Evolutionary conservation across 345 rosid genomes (phyloP), one percentile per base, ranked within the genome.

Genomic region (Populus davidiana): DNA sequence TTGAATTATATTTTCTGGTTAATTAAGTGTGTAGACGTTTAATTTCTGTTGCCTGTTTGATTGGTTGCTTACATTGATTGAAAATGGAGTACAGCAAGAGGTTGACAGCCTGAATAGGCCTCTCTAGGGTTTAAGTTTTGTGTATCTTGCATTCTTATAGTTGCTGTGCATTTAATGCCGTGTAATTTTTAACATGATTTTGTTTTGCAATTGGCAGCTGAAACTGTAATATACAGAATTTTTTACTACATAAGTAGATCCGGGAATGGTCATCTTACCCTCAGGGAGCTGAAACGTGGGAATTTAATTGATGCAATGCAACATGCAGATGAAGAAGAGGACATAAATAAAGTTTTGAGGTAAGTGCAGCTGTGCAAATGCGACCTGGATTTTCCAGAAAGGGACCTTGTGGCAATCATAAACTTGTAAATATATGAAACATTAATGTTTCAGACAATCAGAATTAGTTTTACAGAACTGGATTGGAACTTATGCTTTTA

Each of bases 241-340:
- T 96, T 89, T 85, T 96, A 91, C 92, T 90, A 90, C 88, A 85
- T 93, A 80, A 96, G 92, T 89, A 89, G 97, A 87, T 75, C 92
- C 36, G 95, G 94, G 73, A 90, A 90, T 91, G 98, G 99, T 50
- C 94, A 83, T 81, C 89, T 93, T 71, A 88, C 94, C 70, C 86
- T 96, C 74, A 90, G 91, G 88, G 99, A 96, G 89, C 88, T 96
- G 76, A 96, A 91, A 83, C 95, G 93, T 70, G 98, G 99, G 79
- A 92, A 93, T 81, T 79, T 96, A 80, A 80, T 93, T 70, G 94
- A 87, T 76, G 98, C 97, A 67, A 88, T 93, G 93, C 98, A 85
- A 75, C 92, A 93, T 85, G 98, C 93, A 13, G 98, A 92, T 78
- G 98, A 96, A 84, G 99, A 93, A 90, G 99, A 96, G 77, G 99